Evolutionary conservation across 1,284 basidiomycete species (phyloP).

Genomic region (Cystobasidium pallidum): DNA sequence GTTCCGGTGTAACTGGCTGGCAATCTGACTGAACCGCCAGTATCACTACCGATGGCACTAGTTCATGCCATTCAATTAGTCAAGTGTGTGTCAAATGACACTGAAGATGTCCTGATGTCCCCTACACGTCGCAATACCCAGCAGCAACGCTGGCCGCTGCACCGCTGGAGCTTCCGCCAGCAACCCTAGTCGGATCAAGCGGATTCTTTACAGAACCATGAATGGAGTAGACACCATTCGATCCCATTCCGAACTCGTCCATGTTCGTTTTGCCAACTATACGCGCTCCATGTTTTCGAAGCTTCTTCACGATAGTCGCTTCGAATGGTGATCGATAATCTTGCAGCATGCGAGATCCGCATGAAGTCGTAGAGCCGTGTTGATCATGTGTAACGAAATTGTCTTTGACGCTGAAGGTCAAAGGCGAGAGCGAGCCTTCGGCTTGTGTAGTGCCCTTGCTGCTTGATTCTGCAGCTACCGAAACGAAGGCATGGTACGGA

Average conservation of each 20-base stretch:
- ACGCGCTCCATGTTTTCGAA: constrained; percentile 69
- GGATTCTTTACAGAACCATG: constrained; percentile 82
- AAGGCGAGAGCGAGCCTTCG: constrained; percentile 2
- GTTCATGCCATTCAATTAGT: background rate
- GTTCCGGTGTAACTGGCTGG: constrained; percentile 94
- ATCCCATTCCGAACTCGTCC: constrained; percentile 99
- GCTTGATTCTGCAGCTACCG: background rate
- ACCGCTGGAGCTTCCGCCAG: constrained; percentile 82
- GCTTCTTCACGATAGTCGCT: constrained; percentile 75
- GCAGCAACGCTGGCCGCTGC: constrained; percentile 80
- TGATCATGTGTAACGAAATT: constrained; percentile 69
- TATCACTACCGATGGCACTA: constrained; percentile 90
- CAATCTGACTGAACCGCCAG: constrained; percentile 88
- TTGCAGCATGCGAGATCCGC: constrained; percentile 74
- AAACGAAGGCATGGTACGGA: constrained; percentile 30
- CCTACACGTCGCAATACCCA: constrained; percentile 74
- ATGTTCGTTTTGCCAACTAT: constrained; percentile 90
- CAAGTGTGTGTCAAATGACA: background rate
- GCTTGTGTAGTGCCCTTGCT: background rate
- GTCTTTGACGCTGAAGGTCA: constrained; percentile 73
- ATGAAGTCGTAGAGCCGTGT: constrained; percentile 63
- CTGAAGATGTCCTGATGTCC: background rate
- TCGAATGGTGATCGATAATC: constrained; percentile 81
- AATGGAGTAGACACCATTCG: constrained; percentile 61
- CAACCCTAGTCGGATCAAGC: constrained; percentile 65